Conservation (phyloP, 1,284 basidiomycete genomes). For the Amylostereum areolatum region DNA sequence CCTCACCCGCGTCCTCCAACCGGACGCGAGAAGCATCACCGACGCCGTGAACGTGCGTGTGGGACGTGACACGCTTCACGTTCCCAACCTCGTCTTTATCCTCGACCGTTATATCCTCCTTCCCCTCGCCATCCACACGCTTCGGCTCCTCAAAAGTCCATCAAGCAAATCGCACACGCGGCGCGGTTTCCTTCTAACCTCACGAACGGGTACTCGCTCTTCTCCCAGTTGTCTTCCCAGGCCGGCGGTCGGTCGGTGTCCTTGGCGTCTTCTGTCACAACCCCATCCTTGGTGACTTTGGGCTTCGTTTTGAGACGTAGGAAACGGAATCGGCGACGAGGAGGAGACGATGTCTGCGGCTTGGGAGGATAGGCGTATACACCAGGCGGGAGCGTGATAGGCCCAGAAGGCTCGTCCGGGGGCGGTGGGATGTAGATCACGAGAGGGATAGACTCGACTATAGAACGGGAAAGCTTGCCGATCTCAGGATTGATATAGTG, state of each 20-base stretch:
- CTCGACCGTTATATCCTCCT: too few species aligned
- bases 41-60: slow-evolving; percentile 27
- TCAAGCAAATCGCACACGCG: slow-evolving; percentile 73
- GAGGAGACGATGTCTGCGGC: slow-evolving; percentile 15
- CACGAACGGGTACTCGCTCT: slow-evolving; percentile 54
- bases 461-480: slow-evolving; percentile 58
- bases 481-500: slow-evolving; percentile 69
- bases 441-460: slow-evolving; percentile 72
- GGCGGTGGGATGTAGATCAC: slow-evolving; percentile 79
- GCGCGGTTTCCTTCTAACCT: slow-evolving; percentile 74
- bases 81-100: too few species aligned
- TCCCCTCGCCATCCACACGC: slow-evolving; percentile 25
- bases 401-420: slow-evolving; percentile 38
- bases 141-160: slow-evolving; percentile 79
- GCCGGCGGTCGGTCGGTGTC: slow-evolving; percentile 30
- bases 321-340: slow-evolving; percentile 34
- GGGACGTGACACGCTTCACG: too few species aligned
- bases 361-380: slow-evolving; percentile 57
- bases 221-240: slow-evolving; percentile 47
- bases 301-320: slow-evolving; percentile 34
- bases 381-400: slow-evolving; percentile 35
- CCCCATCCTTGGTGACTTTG: slow-evolving; percentile 12
- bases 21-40: slow-evolving; percentile 36
- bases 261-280: slow-evolving; percentile 20
- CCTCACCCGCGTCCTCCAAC: slow-evolving; percentile 65